A percentile compares a stretch with the other conserved stretches of the same genome.
These are phyloP conservation scores for Xylariaceae sp. DNA, from an alignment of 2,329 filamentous ascomycete genomes.

Conservation along the genomic window DNA sequence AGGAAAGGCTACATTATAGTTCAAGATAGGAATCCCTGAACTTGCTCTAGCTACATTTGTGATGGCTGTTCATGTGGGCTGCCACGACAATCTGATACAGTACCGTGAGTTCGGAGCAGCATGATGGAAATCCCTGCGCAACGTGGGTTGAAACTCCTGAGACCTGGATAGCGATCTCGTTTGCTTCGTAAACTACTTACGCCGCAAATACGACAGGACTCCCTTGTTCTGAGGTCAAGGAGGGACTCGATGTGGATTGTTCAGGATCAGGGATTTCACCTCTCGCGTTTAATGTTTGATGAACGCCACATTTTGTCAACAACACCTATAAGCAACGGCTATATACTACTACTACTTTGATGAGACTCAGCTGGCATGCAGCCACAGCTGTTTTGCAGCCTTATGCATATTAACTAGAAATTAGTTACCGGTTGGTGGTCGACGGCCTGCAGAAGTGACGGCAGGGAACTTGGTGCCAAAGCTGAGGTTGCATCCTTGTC, in stretches of 20 bases:
- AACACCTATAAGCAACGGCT: no score
- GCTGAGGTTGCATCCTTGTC: background rate
- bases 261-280: no score
- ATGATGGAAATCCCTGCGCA: background rate
- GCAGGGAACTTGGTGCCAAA: no score
- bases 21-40: background rate
- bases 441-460: background rate
- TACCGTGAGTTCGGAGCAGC: background rate
- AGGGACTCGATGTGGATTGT: no score
- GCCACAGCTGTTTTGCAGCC: background rate
- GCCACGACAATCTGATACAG: background rate
- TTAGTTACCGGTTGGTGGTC: background rate
- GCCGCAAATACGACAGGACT: no score
- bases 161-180: no score
- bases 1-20: background rate
- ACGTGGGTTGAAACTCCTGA: background rate
- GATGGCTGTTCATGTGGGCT: background rate
- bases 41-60: background rate
- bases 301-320: no score
- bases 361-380: no score
- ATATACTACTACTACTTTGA: no score
- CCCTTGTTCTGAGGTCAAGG: no score
- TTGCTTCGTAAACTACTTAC: no score
- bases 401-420: background rate
- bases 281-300: no score